Base-by-base conservation (phyloP, 495 filamentous ascomycete species). In the Penicillium ochrochloron region DNA sequence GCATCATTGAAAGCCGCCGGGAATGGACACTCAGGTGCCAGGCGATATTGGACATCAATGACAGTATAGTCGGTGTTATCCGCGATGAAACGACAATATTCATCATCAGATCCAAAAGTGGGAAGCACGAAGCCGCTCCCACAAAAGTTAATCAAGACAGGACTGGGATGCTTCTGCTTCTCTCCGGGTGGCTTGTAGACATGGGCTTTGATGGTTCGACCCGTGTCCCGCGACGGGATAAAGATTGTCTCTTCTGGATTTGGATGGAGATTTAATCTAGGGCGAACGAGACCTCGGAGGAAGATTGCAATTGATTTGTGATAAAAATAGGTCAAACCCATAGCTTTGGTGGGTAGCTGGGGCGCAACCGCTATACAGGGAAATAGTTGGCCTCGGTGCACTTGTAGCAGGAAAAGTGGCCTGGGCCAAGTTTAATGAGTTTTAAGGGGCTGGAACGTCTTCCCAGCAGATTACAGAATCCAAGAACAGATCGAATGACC, bases 1-100 rank as follows among this genome's bases (percentile, higher is more conserved):
- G 84, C 90, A 65, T 96, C 92, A 29, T 96, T 76, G 19, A 94
- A 75, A 14, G 90, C 88, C 3, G 89, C 82, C 14, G 91, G 91
- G 73, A 94, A 94, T 1, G 89, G 84, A 61, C 88, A 65, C 72
- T 94, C 90, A 2, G 92, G 92, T 2, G 91, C 86, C 5, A 96
- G 84, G 11, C 92, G 84, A 75, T 96, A 96, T 29, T 90, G 84
- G 2, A 93, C 85, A 62, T 82, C 80, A 29, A 81, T 67, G 10
- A 81, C 78, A 8, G 74, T 75, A 62, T 82, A 78, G 9, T 66
- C 65, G n/a, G 80, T 76, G 12, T 73, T 60, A 27, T 65, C 64
- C 39, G 73, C 73, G 57, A 82, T 62, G 37, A 64, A 66, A 4
- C 74, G 78, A 53, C 77, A 81, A 59, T 74, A 82, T 48, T 73